Percentiles rank a stretch among this genome's conserved stretches.
phyloP scores from a whole-genome alignment of 495 filamentous ascomycete genomes.

The Aspergillus saccharolyticus region DNA sequence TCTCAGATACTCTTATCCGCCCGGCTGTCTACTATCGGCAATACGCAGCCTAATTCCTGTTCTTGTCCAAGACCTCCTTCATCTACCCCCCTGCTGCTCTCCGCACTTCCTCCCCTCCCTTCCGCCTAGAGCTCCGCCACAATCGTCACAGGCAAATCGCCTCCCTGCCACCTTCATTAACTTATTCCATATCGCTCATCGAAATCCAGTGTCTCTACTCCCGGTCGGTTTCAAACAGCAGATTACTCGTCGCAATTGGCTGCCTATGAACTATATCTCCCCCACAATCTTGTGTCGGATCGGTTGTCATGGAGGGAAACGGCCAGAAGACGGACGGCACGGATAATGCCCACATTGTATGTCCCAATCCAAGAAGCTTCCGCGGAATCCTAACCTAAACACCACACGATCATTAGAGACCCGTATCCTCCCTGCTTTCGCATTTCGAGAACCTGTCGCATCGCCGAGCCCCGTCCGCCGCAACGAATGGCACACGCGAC shows the following conservation, averaged over 20 bases:
- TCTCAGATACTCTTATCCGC: not conserved
- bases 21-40: not conserved
- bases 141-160: not conserved
- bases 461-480: slow-evolving; percentile 33
- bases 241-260: slow-evolving; percentile 5
- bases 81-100: not conserved
- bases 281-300: slow-evolving; percentile 22
- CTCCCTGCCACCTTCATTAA: not conserved
- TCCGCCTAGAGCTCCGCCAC: slow-evolving; percentile 6
- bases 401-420: slow-evolving; percentile 40
- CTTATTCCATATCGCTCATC: not conserved
- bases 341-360: slow-evolving; percentile 46
- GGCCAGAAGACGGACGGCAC: slow-evolving; percentile 32
- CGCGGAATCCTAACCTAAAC: slow-evolving; percentile 8
- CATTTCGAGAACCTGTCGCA: slow-evolving; percentile 86
- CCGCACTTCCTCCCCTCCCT: not conserved
- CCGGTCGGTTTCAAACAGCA: not conserved
- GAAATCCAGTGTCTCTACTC: not conserved
- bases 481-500: slow-evolving; percentile 29
- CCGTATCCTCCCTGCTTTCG: slow-evolving; percentile 87
- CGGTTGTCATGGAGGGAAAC: slow-evolving; percentile 37
- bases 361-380: slow-evolving; percentile 9
- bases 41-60: not conserved
- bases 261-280: slow-evolving; percentile 31
- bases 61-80: not conserved